These are phyloP conservation scores for Lipomyces spencermartinsiae DNA, from an alignment of 805 yeast species.

Conservation along the genomic window DNA sequence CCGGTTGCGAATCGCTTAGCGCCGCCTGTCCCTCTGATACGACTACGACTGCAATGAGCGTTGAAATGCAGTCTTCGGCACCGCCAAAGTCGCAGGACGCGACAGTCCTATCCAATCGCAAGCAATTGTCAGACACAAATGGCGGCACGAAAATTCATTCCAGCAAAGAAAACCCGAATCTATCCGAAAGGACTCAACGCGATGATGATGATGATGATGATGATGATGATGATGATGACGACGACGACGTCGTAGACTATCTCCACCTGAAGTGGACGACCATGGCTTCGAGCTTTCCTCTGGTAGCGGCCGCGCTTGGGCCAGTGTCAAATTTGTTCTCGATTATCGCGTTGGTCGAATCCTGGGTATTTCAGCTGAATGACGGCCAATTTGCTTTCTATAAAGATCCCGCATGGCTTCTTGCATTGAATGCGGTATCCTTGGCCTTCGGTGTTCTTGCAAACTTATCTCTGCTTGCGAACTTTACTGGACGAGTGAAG, in stretches of 20 bases:
- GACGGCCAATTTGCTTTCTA: neutral
- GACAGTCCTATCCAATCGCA: neutral
- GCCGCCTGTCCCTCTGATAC: neutral
- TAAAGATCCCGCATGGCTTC: constrained; percentile 52
- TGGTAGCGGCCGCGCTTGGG: constrained; percentile 77
- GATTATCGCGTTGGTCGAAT: constrained; percentile 69
- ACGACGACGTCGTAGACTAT: constrained; percentile 1
- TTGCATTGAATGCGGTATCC: constrained; percentile 66
- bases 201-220: neutral
- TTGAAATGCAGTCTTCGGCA: neutral
- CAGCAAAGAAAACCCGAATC: neutral
- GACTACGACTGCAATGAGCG: neutral
- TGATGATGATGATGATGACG: neutral
- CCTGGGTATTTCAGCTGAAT: constrained; percentile 58
- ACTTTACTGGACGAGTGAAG: constrained; percentile 64
- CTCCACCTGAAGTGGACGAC: constrained; percentile 58
- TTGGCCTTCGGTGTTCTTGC: constrained; percentile 70
- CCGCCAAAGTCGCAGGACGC: neutral
- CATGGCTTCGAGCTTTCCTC: constrained; percentile 72
- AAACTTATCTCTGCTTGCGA: constrained; percentile 70
- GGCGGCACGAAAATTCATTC: neutral
- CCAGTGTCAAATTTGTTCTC: constrained; percentile 80
- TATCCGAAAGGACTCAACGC: too few relatives aligned
- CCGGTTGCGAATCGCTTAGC: neutral
- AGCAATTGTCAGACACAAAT: neutral